Evolutionary conservation across 2,329 filamentous ascomycete species (phyloP), one percentile per base, ranked within the genome.

Genomic region (Pleomassaria siparia): DNA sequence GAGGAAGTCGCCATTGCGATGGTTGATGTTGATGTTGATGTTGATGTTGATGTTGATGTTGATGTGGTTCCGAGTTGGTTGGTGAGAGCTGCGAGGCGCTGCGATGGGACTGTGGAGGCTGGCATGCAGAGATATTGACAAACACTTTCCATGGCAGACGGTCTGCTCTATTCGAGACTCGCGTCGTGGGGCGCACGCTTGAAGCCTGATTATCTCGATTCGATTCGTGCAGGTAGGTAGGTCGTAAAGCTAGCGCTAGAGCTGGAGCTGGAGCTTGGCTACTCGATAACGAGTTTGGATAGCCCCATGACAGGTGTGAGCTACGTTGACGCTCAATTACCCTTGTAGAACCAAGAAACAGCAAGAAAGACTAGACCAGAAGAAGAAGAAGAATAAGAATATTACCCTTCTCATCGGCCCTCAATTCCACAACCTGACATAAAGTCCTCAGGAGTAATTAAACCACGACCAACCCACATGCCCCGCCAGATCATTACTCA

Each of bases 81-180:
- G 9, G 62, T 45, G 25, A 62, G 40, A 24, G 57, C 52, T 51
- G 50, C 15, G 49, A 67, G 44, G 50, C 64, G 60, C 7, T 54
- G 24, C 1, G 49, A 49, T 37, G 46, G 40, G 26, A 44, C n/a
- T n/a, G n/a, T 41, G 20, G 50, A 24, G 22, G 48, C 40, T 44
- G 56, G 51, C 62, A 64, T 64, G 46, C 53, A 25, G 21, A 25
- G 21, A 26, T 12, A 28, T 28, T 16, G 37, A 5, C 29, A 13
- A 28, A 10, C 8, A 22, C n/a, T n/a, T n/a, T n/a, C n/a, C n/a
- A n/a, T n/a, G 10, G 43, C 22, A 21, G 9, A 15, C 29, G 10
- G 15, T 45, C 6, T 37, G 29, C n/a, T n/a, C n/a, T n/a, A n/a
- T n/a, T n/a, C n/a, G n/a, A n/a, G n/a, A n/a, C n/a, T n/a, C n/a